Evolutionary conservation across 768 basidiomycete species (phyloP), one percentile per base, ranked within the genome.

Genomic region (Rhodosporidiobolus sp.): DNA sequence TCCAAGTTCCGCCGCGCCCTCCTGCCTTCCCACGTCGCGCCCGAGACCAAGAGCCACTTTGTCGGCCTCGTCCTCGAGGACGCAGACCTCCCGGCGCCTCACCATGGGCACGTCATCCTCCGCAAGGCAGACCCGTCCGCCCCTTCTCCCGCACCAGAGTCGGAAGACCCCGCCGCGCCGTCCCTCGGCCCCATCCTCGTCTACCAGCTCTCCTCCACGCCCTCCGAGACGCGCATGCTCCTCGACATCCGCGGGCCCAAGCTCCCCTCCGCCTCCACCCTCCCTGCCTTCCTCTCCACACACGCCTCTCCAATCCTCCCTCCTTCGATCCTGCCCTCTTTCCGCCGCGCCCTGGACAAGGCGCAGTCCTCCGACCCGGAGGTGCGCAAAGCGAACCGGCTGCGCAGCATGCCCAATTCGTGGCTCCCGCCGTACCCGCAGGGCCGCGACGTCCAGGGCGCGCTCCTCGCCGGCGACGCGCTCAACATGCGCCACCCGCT

Each of bases 401-500:
- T 96, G 26, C 86, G 92, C 22, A 88, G 88, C 28, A 97, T 98
- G 94, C 94, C 96, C 45, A 98, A 97, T 80, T 90, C 91, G 0
- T 96, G 91, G 84, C 85, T 99, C 3, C 91, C 96, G 0, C 83
- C 94, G 1, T 84, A 88, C 5, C 83, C 87, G 70, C 94, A 95
- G 79, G 82, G 81, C 3, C 70, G 77, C 12, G 72, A 65, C 58
- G 89, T 87, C 73, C 85, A 88, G 60, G 91, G 92, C 34, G 87
- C 87, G 17, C 83, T 99, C 69, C 87, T 98, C 72, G 84, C 96
- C 46, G 96, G 96, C 3, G 96, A 98, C 79, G 88, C 95, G 4
- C 95, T 92, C 90, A 99, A 98, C 80, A 98, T 98, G 94, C 90
- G 96, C 0, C 96, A 99, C 81, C 96, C 96, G 3, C 85, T 99